Conservation (phyloP, 352 stramenopile genomes). For the Globisporangium nodosum region DNA sequence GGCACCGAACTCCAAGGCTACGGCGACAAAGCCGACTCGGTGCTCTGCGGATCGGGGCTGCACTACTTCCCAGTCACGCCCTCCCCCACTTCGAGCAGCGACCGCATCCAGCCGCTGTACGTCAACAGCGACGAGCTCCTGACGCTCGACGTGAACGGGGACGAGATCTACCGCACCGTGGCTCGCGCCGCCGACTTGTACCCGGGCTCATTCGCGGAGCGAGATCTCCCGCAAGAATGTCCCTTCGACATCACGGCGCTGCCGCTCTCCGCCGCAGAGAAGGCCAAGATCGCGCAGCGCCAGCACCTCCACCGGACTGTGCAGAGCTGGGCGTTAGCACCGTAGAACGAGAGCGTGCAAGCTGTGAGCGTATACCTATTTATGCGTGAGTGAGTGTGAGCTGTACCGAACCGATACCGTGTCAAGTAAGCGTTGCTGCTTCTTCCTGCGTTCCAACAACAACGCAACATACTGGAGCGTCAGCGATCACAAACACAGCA, state of each 20-base stretch:
- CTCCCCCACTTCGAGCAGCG: background rate
- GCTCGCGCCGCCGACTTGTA: constrained; percentile 46
- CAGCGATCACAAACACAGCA: no score
- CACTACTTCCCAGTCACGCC: constrained; percentile 47
- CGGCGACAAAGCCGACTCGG: constrained; percentile 18
- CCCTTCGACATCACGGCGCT: constrained; percentile 45
- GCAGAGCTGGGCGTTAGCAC: constrained; percentile 15
- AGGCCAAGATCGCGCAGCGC: constrained; percentile 30
- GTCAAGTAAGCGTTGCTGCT: no score
- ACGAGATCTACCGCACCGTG: constrained; percentile 41
- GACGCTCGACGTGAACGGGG: constrained; percentile 31
- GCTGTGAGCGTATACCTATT: background rate
- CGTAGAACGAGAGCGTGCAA: background rate
- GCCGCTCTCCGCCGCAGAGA: constrained; percentile 29
- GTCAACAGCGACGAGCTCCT: constrained; percentile 68
- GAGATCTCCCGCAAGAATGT: constrained; percentile 41
- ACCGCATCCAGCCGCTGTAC: constrained; percentile 30
- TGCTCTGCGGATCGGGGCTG: constrained; percentile 48
- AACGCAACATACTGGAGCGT: no score
- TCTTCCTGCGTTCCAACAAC: no score
- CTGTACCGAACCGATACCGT: no score
- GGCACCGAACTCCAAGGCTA: constrained; percentile 33
- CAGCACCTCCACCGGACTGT: constrained; percentile 45
- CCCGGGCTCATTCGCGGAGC: constrained; percentile 34
- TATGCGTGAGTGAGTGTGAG: background rate